A percentile compares a stretch with the other conserved stretches of the same genome.
Conservation (phyloP, 805 yeast genomes). For the Wickerhamiella dianesei region DNA sequence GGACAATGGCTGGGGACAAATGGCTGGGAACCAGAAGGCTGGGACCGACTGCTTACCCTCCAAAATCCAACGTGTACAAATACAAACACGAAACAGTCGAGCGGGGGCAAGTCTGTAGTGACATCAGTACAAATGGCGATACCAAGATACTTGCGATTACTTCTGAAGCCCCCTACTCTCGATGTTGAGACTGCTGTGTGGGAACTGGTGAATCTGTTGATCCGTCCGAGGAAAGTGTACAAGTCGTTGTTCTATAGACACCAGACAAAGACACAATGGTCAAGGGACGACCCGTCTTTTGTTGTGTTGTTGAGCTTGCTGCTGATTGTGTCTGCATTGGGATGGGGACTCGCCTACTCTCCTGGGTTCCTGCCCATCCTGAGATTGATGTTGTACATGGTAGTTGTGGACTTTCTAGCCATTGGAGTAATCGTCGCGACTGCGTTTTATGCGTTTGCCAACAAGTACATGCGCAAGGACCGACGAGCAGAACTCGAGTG, state of each 20-base stretch:
- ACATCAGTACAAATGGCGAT: too few species aligned
- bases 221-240: conserved; percentile 71
- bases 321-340: conserved; percentile 60
- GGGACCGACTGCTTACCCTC: neutral
- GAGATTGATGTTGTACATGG: conserved; percentile 67
- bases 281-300: conserved; percentile 88
- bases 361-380: conserved; percentile 48
- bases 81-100: too few species aligned
- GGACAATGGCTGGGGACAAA: too few species aligned
- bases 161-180: conserved; percentile 61
- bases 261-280: conserved; percentile 66
- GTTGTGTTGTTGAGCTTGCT: conserved; percentile 56
- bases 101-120: too few species aligned
- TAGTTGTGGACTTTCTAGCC: conserved; percentile 63
- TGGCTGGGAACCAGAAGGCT: too few species aligned
- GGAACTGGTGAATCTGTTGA: conserved; percentile 68
- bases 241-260: conserved; percentile 69
- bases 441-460: conserved; percentile 57
- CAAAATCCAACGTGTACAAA: neutral
- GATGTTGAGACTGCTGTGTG: conserved; percentile 89
- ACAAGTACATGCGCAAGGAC: conserved; percentile 35
- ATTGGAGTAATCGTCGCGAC: conserved; percentile 61
- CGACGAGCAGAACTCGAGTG: conserved; percentile 43
- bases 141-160: conserved; percentile 27
- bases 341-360: conserved; percentile 80